A percentile compares a stretch with the other conserved stretches of the same genome.
Evolutionary conservation across 1,139 yeast genomes (phyloP).

Genomic region (Scheffersomyces illinoinensis): DNA sequence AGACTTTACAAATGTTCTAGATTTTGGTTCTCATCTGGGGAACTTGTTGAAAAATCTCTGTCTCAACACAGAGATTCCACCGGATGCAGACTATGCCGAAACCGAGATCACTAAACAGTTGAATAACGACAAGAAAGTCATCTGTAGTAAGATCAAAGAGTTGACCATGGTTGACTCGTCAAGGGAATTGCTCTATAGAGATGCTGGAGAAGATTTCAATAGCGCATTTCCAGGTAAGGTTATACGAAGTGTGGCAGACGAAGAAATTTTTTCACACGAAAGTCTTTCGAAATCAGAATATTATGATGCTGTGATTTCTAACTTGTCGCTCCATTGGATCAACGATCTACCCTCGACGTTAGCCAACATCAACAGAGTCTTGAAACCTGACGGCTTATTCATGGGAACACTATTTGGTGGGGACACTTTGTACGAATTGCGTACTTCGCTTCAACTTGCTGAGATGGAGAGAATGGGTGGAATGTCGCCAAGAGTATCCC

Average conservation of each 20-base stretch:
- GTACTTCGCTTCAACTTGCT: constrained; percentile 79
- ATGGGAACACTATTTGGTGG: constrained; percentile 86
- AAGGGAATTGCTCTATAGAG: constrained; percentile 52
- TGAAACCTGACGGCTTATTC: constrained; percentile 81
- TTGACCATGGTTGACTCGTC: constrained; percentile 73
- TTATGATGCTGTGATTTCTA: constrained; percentile 74
- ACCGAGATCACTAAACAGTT: constrained; percentile 35
- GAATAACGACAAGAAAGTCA: constrained; percentile 52
- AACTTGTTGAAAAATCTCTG: constrained; percentile 46
- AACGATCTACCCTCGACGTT: constrained; percentile 74
- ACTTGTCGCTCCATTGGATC: constrained; percentile 80
- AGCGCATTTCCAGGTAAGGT: constrained; percentile 41
- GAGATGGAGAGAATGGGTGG: constrained; percentile 82
- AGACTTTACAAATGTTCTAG: constrained; percentile 59
- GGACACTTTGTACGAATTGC: constrained; percentile 76
- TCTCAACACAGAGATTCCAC: constrained; percentile 26
- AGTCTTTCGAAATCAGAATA: constrained; percentile 38
- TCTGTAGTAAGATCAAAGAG: constrained; percentile 53
- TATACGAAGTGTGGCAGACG: constrained; percentile 61
- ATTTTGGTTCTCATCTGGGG: constrained; percentile 77
- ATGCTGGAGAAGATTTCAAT: constrained; percentile 36
- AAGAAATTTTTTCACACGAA: constrained; percentile 55
- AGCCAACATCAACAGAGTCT: constrained; percentile 54
- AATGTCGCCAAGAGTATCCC: constrained; percentile 77
- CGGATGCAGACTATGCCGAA: constrained; percentile 31